Base-by-base conservation (phyloP, 345 rosid genomes). In the Populus tremula region DNA sequence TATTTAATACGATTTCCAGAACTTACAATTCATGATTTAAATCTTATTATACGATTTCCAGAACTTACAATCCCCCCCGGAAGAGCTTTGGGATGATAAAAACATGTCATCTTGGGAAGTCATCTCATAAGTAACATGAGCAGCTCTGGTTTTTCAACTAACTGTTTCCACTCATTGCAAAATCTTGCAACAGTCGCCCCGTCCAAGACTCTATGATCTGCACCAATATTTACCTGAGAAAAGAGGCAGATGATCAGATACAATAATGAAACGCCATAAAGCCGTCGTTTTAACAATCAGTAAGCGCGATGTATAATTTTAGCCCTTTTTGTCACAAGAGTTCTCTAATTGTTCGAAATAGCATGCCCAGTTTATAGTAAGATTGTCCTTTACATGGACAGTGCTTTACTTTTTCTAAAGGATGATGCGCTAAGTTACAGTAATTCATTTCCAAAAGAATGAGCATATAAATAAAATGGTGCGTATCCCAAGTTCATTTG, bases 121-220 rank as follows among this genome's bases (percentile, higher is more conserved):
- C 83, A 92, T 88, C 89, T 92, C 91, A 90, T 85, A 63, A 80
- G 89, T 89, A 94, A 71, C 92, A 90, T 84, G 35, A 94, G 90
- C 82, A 91, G 80, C 86, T 94, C 91, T 14, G 98, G 98, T 72
- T 88, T 92, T 84, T 94, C 97, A 18, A 94, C 86, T 23, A 87
- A 89, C 69, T 80, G 87, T 89, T 94, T 94, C 98, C 97, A 94
- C 78, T 91, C 88, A 39, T 89, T 88, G 81, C 98, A 94, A 82
- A 94, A 94, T 84, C 88, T 85, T 47, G 98, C 97, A 4, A 94
- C 96, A 0, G 94, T 92, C 63, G 97, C 97, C 73, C 98, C 98
- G n/a, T 94, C 97, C 81, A 94, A 72, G 74, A 94, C 97, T 82
- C 97, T 86, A 75, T 92, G 98, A 84, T 94, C 98, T 5, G 98